Evolutionary conservation across 1,284 basidiomycete species (phyloP).

Genomic region (Inonotus obliquus): DNA sequence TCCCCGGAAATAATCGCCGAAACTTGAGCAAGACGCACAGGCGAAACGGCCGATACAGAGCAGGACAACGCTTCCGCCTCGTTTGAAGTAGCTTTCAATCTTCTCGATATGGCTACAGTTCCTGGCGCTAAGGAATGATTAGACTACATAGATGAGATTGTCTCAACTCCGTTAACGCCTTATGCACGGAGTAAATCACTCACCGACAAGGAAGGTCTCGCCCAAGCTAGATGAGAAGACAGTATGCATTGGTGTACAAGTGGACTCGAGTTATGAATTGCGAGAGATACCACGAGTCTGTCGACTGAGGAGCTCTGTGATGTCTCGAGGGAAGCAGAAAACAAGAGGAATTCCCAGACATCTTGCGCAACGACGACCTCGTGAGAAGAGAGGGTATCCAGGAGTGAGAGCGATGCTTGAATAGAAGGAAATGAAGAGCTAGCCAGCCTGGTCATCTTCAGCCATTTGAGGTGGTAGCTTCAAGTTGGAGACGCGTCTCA

Average conservation of each 20-base stretch:
- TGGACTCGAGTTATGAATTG: neutral
- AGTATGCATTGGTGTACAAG: neutral
- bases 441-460: neutral
- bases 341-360: conserved; percentile 8
- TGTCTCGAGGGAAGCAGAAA: neutral
- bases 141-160: neutral
- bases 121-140: neutral
- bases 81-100: neutral
- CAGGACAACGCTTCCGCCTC: neutral
- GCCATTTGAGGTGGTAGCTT: neutral
- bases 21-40: conserved; percentile 5
- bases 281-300: conserved; percentile 7
- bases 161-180: too few species aligned
- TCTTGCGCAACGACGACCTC: neutral
- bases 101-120: neutral
- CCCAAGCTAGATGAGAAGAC: neutral
- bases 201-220: neutral
- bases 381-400: neutral
- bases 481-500: neutral
- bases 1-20: neutral
- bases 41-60: neutral
- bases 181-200: neutral
- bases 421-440: neutral
- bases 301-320: neutral
- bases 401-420: neutral